A percentile compares a stretch with the other conserved stretches of the same genome.
Evolutionary conservation across 805 yeast genomes (phyloP).

Genomic region (Zygosaccharomyces bailii): DNA sequence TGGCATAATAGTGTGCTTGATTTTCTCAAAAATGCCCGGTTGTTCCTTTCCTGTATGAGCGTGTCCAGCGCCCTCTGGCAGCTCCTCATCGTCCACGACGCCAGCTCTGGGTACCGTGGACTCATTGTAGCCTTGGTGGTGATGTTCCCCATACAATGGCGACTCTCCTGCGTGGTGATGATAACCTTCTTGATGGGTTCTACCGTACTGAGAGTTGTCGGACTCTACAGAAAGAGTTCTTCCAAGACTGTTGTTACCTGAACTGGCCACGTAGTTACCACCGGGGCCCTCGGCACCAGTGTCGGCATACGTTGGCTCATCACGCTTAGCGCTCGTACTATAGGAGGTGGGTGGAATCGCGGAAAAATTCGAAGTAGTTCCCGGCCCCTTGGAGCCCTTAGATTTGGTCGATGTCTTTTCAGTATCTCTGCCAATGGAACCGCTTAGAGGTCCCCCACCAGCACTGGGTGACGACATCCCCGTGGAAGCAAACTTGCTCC

Average conservation of each 20-base stretch:
- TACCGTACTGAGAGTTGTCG: too few species aligned
- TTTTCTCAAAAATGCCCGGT: slow-evolving; percentile 11
- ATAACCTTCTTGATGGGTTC: too few species aligned
- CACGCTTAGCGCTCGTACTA: slow-evolving; percentile 8
- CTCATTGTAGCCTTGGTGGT: slow-evolving; percentile 4
- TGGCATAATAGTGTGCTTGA: slow-evolving; percentile 11
- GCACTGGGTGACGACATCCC: slow-evolving; percentile 9
- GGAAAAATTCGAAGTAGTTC: too few species aligned
- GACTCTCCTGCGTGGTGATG: not conserved
- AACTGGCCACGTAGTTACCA: not conserved
- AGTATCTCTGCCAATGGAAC: too few species aligned
- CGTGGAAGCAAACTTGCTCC: not conserved
- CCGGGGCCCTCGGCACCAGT: not conserved
- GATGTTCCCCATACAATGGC: slow-evolving; percentile 1
- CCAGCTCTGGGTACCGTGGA: slow-evolving; percentile 14
- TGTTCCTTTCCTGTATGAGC: slow-evolving; percentile 2
- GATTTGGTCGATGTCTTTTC: too few species aligned
- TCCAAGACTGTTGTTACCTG: not conserved
- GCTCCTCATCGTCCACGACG: slow-evolving; percentile 6
- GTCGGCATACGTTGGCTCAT: slow-evolving; percentile 10
- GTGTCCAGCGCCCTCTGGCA: slow-evolving; percentile 1
- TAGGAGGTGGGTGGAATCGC: too few species aligned
- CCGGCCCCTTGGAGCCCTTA: too few species aligned
- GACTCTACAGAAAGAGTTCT: not conserved
- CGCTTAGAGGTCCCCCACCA: too few species aligned